phyloP scores from a whole-genome alignment of 768 basidiomycete species.

The Suillus ampliporus region DNA sequence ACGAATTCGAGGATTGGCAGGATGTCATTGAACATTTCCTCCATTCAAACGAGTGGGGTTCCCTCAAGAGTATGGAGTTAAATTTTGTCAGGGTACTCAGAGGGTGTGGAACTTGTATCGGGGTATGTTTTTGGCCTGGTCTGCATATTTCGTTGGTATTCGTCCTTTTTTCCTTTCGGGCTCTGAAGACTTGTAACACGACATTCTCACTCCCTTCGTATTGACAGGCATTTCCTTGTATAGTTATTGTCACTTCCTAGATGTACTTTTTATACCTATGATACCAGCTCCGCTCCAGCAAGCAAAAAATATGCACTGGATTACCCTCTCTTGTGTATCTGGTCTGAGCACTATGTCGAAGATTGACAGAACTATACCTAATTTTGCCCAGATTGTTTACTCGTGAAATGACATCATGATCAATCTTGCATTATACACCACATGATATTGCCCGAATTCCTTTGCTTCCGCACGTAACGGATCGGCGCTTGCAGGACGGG shows the following conservation, averaged over 20 bases:
- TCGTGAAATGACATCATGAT: neutral
- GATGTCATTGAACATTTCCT: conserved; percentile 28
- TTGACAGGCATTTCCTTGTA: neutral
- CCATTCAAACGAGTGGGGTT: conserved; percentile 21
- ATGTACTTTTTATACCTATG: neutral
- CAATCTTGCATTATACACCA: neutral
- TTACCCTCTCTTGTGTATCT: neutral
- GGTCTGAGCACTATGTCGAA: neutral
- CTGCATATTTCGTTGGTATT: neutral
- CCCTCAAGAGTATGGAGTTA: conserved; percentile 23
- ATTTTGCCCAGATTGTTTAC: neutral
- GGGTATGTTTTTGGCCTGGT: neutral
- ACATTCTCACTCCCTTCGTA: neutral
- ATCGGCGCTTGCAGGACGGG: neutral
- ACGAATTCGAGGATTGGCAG: conserved; percentile 37
- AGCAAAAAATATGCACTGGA: neutral
- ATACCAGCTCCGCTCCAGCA: conserved; percentile 2
- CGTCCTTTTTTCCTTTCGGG: neutral
- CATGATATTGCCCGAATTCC: neutral
- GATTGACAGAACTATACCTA: neutral
- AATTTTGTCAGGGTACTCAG: conserved; percentile 20
- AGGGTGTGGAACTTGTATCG: conserved; percentile 30
- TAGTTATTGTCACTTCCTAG: conserved; percentile 5
- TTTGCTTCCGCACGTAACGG: neutral
- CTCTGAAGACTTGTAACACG: neutral